Conservation (phyloP, 768 basidiomycete genomes). For the Holtermanniella nyarrowii region DNA sequence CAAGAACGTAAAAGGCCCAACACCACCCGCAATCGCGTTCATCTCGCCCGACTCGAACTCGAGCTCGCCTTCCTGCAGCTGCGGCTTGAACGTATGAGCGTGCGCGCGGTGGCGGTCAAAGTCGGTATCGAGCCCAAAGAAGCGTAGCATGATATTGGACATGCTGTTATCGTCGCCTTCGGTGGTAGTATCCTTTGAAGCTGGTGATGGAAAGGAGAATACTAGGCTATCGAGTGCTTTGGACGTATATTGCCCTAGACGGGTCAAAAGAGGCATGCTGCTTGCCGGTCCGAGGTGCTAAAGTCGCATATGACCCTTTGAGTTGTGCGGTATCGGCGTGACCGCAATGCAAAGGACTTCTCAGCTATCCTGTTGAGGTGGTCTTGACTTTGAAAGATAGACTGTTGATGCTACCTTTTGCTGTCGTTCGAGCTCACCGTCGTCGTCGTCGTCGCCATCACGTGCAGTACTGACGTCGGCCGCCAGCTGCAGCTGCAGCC, state of each 20-base stretch:
- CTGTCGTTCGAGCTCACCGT: too few species aligned
- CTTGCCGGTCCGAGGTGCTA: too few species aligned
- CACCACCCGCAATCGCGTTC: slow-evolving; percentile 27
- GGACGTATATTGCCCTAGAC: slow-evolving; percentile 20
- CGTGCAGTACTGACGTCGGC: too few species aligned
- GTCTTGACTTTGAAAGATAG: too few species aligned
- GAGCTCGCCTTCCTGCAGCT: background rate
- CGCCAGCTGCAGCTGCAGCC: too few species aligned
- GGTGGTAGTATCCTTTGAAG: slow-evolving; percentile 7
- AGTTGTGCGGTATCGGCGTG: too few species aligned
- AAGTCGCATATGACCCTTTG: too few species aligned
- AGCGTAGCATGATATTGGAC: background rate
- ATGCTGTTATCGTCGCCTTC: background rate
- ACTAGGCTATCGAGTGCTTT: slow-evolving; percentile 22
- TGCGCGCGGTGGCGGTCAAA: background rate
- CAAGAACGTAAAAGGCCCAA: slow-evolving; percentile 30
- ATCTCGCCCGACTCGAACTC: slow-evolving; percentile 29
- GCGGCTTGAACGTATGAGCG: background rate
- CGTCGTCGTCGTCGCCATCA: too few species aligned
- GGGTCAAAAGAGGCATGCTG: slow-evolving; percentile 22
- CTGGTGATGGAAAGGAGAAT: slow-evolving; percentile 30
- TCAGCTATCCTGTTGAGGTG: too few species aligned
- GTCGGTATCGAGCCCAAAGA: background rate
- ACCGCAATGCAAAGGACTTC: too few species aligned
- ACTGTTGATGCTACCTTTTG: too few species aligned